Evolutionary conservation across 176 grass and related monocot genomes (phyloP).

Genomic region (Ampelocalamus luodianensis): DNA sequence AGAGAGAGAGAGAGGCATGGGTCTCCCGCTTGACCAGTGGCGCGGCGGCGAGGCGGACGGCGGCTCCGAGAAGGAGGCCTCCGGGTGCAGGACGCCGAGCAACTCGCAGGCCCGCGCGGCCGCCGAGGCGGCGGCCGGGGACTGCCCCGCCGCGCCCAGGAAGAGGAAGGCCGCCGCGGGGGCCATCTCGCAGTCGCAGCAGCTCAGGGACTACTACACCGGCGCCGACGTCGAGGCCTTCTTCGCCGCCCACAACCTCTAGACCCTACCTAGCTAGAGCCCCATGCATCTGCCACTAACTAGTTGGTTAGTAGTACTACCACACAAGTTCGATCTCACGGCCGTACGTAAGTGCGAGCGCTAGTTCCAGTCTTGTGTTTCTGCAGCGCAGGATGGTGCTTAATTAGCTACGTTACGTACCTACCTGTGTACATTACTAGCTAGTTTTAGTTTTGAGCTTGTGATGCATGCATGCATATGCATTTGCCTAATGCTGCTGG

Average conservation of each 20-base stretch:
- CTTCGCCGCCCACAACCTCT: slow-evolving; percentile 63
- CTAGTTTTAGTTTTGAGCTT: slow-evolving; percentile 1
- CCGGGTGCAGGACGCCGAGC: slow-evolving; percentile 49
- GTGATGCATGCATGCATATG: neutral
- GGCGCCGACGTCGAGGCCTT: slow-evolving; percentile 60
- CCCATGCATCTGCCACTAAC: neutral
- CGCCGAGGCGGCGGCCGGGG: neutral
- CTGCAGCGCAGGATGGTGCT: neutral
- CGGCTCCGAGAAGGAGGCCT: slow-evolving; percentile 3
- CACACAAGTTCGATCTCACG: neutral
- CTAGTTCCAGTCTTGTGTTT: neutral
- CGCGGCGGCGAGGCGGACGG: neutral
- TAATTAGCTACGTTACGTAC: neutral
- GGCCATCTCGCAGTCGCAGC: slow-evolving; percentile 7
- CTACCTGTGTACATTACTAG: neutral
- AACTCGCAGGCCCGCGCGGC: neutral
- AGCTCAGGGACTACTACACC: slow-evolving; percentile 49
- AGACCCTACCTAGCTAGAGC: slow-evolving; percentile 3
- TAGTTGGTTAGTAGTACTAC: neutral
- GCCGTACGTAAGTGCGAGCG: neutral
- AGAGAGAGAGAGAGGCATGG: neutral
- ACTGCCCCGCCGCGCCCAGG: slow-evolving; percentile 47
- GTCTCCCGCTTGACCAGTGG: slow-evolving; percentile 45
- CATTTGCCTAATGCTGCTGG: neutral
- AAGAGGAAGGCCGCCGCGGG: slow-evolving; percentile 36